Percentiles rank a stretch among this genome's conserved stretches.
Conservation (phyloP, 495 filamentous ascomycete species). For the Neurospora sp. region DNA sequence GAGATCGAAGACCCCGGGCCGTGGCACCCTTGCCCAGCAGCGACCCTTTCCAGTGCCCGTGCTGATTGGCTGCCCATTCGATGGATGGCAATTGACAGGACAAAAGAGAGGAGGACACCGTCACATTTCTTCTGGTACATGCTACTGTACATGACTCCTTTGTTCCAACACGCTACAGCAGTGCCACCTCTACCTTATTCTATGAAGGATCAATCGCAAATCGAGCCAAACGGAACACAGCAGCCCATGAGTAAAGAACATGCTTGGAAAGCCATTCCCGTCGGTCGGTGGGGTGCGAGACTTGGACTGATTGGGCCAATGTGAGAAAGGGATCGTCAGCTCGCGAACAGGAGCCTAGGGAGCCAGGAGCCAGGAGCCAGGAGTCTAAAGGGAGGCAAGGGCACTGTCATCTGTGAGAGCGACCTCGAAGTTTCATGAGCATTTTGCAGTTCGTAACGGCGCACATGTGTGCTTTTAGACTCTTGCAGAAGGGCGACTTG, state of each 20-base stretch:
- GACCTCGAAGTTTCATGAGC: not conserved
- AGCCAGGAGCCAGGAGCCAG: not conserved
- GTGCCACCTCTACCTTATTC: not conserved
- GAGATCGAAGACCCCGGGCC: conserved; percentile 19
- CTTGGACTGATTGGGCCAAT: not conserved
- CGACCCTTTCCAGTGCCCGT: not conserved
- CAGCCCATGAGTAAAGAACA: not conserved
- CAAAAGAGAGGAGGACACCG: not conserved
- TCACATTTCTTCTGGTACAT: not conserved
- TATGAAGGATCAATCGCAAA: not conserved
- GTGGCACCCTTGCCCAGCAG: conserved; percentile 16
- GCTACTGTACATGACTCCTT: not conserved
- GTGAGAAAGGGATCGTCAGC: not conserved
- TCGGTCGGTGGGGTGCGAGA: not conserved
- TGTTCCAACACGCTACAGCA: not conserved
- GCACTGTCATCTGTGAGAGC: not conserved
- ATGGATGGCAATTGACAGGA: not conserved
- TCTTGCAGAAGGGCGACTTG: not conserved
- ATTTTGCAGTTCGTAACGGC: not conserved
- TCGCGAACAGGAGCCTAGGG: not conserved
- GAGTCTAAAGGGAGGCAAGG: not conserved
- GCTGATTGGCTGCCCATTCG: conserved; percentile 12
- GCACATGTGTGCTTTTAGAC: not conserved
- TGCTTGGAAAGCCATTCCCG: not conserved
- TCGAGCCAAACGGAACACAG: not conserved